Conservation (phyloP, 352 stramenopile species). For the Pythium aristosporum region DNA sequence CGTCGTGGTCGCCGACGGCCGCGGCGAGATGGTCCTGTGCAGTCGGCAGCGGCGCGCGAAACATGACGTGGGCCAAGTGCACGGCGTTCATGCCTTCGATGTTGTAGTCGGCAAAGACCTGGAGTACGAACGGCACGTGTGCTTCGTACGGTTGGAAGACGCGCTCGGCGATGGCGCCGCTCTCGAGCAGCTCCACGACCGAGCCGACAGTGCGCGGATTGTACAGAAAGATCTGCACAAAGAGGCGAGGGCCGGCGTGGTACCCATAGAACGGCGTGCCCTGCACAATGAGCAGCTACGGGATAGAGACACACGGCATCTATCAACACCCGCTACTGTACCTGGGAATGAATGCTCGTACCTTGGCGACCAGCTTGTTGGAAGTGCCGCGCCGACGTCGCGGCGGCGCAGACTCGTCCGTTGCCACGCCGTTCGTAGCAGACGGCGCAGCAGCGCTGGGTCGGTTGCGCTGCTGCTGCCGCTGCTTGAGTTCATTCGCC, state of each 20-base stretch:
- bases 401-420: not conserved
- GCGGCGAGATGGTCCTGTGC: constrained; percentile 49
- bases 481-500: constrained; percentile 46
- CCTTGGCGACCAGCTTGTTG: constrained; percentile 67
- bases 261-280: constrained; percentile 90
- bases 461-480: constrained; percentile 30
- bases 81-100: constrained; percentile 92
- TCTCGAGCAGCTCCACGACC: constrained; percentile 85
- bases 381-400: not conserved
- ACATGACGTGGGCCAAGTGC: constrained; percentile 72
- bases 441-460: not conserved
- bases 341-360: constrained; percentile 16
- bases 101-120: constrained; percentile 91
- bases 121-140: constrained; percentile 87
- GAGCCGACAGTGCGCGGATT: constrained; percentile 61
- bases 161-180: constrained; percentile 61
- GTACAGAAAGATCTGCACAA: constrained; percentile 90
- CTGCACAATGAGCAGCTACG: constrained; percentile 84
- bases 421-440: not conserved
- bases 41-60: constrained; percentile 62
- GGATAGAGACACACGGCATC: not conserved
- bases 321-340: not conserved
- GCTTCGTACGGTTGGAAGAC: constrained; percentile 88
- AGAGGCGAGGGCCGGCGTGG: constrained; percentile 66
- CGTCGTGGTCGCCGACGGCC: constrained; percentile 2